Evolutionary conservation across 805 yeast genomes (phyloP).

Genomic region (Candida glaebosa): DNA sequence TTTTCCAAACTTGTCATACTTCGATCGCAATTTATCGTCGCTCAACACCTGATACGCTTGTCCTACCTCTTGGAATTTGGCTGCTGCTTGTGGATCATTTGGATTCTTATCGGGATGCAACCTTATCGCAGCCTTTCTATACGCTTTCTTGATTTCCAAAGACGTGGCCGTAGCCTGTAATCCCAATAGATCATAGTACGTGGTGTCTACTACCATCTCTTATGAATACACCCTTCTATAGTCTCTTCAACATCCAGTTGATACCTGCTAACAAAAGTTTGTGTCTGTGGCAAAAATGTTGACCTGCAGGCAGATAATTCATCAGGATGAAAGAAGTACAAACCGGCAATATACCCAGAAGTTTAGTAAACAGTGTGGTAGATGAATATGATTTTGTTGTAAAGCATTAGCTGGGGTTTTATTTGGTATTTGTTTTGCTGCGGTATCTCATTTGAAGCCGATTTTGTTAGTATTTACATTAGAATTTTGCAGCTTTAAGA

Average conservation of each 20-base stretch:
- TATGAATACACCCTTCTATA: neutral
- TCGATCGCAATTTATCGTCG: conserved; percentile 57
- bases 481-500: neutral
- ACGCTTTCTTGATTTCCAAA: conserved; percentile 43
- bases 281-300: neutral
- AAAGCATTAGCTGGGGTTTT: too few species aligned
- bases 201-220: conserved; percentile 44
- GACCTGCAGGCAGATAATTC: too few species aligned
- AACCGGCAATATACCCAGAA: too few species aligned
- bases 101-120: conserved; percentile 47
- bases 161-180: conserved; percentile 35
- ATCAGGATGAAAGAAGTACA: too few species aligned
- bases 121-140: conserved; percentile 41
- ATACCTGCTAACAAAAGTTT: neutral
- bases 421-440: neutral
- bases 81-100: conserved; percentile 43
- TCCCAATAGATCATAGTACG: conserved; percentile 39
- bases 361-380: too few species aligned
- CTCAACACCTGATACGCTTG: conserved; percentile 80
- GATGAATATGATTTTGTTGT: too few species aligned
- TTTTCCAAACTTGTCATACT: conserved; percentile 74
- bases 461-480: neutral
- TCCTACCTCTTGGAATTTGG: conserved; percentile 44
- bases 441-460: neutral
- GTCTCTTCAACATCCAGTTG: neutral